Evolutionary conservation across 768 basidiomycete species (phyloP), one percentile per base, ranked within the genome.

Genomic region (Boletus rufocinnamomeus): DNA sequence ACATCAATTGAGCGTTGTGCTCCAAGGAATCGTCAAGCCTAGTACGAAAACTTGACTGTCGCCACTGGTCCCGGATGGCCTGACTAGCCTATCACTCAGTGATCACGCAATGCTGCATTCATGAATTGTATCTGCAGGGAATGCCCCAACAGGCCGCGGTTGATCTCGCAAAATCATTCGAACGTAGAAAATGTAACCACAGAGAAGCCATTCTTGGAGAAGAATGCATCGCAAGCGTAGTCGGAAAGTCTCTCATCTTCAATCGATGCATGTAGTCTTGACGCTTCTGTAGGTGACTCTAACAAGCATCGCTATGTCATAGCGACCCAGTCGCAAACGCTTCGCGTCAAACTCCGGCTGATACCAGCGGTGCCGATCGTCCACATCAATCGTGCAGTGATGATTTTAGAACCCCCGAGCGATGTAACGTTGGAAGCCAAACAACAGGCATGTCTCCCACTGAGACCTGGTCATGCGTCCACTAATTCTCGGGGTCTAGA

Each of bases 91-190:
- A 79, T 76, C 75, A 73, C 73, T 57, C 64, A 98, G 97, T 99
- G 96, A 98, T 99, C 72, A 98, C 97, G 0, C 96, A 98, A 71
- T 99, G 97, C 73, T 96, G 89, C 70, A 94, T 99, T 43, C 87
- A 95, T 63, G 92, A 93, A 69, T 81, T 99, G 2, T 98, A 99
- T 75, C 81, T 93, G 3, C 83, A 88, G 56, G 95, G 93, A 14
- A 84, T 82, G 58, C 68, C 79, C 2, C 82, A 83, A 32, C 95
- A 98, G 69, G 75, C 82, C 0, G 84, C 87, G 0, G 87, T 93
- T 0, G 92, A 97, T 69, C 80, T 97, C 44, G 96, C 97, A 2
- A 98, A 98, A 75, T 82, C 80, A 0, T 98, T 97, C 63, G 96
- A 98, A 75, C 82, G 96, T 56, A 74, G 97, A 63, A 93, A 90